phyloP scores from a whole-genome alignment of 805 yeast genomes.

The Candida montana region DNA sequence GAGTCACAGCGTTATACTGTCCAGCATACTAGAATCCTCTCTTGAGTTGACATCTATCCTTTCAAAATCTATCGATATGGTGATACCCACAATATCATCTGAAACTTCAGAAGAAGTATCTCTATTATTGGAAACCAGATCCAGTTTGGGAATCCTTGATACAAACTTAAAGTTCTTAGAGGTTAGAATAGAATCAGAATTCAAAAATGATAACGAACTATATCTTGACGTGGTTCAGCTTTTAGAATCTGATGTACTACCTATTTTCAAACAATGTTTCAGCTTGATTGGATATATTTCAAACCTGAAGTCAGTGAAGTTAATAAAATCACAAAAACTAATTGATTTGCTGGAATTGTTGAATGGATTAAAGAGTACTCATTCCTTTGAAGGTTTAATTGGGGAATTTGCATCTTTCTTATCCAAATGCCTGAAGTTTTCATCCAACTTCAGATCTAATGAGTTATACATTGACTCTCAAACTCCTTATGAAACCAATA shows the following conservation, averaged over 20 bases:
- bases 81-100: constrained; percentile 3
- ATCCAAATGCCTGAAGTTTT: constrained; percentile 2
- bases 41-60: constrained; percentile 1
- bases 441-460: neutral
- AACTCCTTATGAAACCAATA: neutral
- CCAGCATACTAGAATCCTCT: constrained; percentile 3
- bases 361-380: neutral
- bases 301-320: neutral
- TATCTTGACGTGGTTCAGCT: constrained; percentile 6
- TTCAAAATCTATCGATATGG: neutral
- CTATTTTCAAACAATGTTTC: constrained; percentile 7
- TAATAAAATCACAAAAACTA: neutral
- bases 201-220: constrained; percentile 6
- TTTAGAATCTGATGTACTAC: constrained; percentile 5
- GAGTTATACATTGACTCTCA: neutral
- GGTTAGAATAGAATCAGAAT: constrained; percentile 3
- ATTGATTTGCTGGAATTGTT: neutral
- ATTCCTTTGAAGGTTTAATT: constrained; percentile 4
- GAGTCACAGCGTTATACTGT: constrained; percentile 5
- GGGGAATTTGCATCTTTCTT: constrained; percentile 1
- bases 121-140: constrained; percentile 2
- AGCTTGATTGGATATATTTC: neutral
- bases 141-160: neutral
- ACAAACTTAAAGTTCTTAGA: constrained; percentile 7
- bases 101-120: neutral